phyloP scores from a whole-genome alignment of 495 filamentous ascomycete genomes.

The Talaromyces trachyspermus region DNA sequence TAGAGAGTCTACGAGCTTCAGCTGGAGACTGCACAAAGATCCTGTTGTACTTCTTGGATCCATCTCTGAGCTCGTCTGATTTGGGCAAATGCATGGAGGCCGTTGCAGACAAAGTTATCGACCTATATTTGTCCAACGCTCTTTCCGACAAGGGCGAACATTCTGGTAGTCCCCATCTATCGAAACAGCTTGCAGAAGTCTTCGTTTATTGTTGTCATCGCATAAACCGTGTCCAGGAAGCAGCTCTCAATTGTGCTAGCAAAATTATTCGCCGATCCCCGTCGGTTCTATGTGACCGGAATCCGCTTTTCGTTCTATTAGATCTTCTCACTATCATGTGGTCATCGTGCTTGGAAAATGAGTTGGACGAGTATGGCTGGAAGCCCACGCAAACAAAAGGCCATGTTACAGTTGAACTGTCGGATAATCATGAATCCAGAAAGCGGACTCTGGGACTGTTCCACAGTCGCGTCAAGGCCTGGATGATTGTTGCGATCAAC shows the following conservation, averaged over 20 bases:
- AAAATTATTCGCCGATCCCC: slow-evolving; percentile 76
- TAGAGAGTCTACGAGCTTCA: slow-evolving; percentile 77
- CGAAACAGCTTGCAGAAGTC: slow-evolving; percentile 74
- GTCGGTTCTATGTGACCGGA: slow-evolving; percentile 81
- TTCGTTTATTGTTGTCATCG: slow-evolving; percentile 88
- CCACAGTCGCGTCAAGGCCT: slow-evolving; percentile 64
- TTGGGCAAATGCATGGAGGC: slow-evolving; percentile 83
- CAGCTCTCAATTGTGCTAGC: slow-evolving; percentile 73
- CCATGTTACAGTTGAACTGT: slow-evolving; percentile 75
- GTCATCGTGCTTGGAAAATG: slow-evolving; percentile 85
- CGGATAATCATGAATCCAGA: slow-evolving; percentile 78
- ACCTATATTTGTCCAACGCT: slow-evolving; percentile 64
- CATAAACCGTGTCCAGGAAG: slow-evolving; percentile 78
- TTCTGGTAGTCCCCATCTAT: slow-evolving; percentile 80
- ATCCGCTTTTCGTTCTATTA: slow-evolving; percentile 82
- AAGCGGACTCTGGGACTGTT: slow-evolving; percentile 70
- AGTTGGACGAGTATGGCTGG: slow-evolving; percentile 89
- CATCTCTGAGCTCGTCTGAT: slow-evolving; percentile 67
- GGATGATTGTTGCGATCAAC: slow-evolving; percentile 73
- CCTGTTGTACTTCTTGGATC: slow-evolving; percentile 85
- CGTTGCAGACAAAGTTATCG: slow-evolving; percentile 65
- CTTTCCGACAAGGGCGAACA: slow-evolving; percentile 59
- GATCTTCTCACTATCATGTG: slow-evolving; percentile 91
- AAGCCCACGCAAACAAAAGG: slow-evolving; percentile 68
- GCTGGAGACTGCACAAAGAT: slow-evolving; percentile 82